Percentiles rank a stretch among this genome's conserved stretches.
phyloP scores from a whole-genome alignment of 2,329 filamentous ascomycete genomes.

The Uncinocarpus reesii region DNA sequence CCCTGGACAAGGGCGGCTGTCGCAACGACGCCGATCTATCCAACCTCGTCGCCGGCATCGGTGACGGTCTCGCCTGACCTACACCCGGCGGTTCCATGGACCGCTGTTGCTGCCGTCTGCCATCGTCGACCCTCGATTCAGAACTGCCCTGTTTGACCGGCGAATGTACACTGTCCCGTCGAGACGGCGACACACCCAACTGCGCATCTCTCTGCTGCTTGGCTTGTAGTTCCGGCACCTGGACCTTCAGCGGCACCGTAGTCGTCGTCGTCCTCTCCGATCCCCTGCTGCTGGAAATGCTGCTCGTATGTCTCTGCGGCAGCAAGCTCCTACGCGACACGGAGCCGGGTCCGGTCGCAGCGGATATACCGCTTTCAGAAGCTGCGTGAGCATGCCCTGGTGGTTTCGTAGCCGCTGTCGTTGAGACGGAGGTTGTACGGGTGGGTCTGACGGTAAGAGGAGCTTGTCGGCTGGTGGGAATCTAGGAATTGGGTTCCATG shows the following conservation, averaged over 20 bases:
- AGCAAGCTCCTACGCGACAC: constrained; percentile 23
- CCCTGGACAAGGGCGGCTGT: constrained; percentile 24
- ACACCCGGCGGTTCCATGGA: not conserved
- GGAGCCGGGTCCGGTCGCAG: constrained; percentile 1
- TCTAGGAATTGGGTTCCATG: not conserved
- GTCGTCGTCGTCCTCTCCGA: constrained; percentile 13
- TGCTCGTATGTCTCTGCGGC: constrained; percentile 22
- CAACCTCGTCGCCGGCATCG: constrained; percentile 27
- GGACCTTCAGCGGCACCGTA: constrained; percentile 15
- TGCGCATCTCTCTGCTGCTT: constrained; percentile 1
- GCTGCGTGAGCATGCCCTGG: not conserved
- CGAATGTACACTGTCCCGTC: not conserved
- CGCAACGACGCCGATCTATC: constrained; percentile 30
- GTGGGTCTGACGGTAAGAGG: not conserved
- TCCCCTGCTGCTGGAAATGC: constrained; percentile 18
- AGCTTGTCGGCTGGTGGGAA: not conserved
- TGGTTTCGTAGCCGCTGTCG: constrained; percentile 4
- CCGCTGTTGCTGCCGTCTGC: constrained; percentile 14
- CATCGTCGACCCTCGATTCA: not conserved
- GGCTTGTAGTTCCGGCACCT: not conserved
- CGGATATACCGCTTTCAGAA: not conserved
- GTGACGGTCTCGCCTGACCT: not conserved
- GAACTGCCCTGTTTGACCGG: not conserved
- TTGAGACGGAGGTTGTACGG: constrained; percentile 14
- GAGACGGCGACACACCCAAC: not conserved